These are phyloP conservation scores for Tulasnella sp. DNA, from an alignment of 768 basidiomycete genomes.

Conservation along the genomic window DNA sequence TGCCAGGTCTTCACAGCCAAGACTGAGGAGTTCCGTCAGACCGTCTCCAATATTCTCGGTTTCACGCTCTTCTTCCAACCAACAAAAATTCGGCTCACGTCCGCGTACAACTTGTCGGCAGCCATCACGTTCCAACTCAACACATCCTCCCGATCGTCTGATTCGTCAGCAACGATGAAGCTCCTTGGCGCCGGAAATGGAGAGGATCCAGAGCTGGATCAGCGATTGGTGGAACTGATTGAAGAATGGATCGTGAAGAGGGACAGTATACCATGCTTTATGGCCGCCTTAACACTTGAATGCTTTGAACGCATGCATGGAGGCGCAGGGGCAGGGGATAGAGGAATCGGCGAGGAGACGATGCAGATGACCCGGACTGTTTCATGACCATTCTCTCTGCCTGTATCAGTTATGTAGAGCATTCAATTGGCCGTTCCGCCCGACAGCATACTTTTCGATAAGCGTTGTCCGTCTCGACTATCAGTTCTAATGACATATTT, in stretches of 20 bases:
- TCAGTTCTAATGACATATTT: too few relatives aligned
- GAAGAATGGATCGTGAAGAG: conserved; percentile 27
- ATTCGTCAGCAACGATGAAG: conserved; percentile 30
- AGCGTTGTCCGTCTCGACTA: too few relatives aligned
- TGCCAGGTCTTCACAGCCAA: conserved; percentile 76
- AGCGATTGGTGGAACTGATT: conserved; percentile 25
- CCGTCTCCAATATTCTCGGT: conserved; percentile 84
- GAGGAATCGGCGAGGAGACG: not conserved
- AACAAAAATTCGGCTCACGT: conserved; percentile 84
- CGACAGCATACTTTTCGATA: too few relatives aligned
- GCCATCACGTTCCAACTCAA: conserved; percentile 67
- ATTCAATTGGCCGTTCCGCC: too few relatives aligned
- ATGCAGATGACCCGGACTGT: conserved; percentile 2
- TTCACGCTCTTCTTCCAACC: conserved; percentile 89
- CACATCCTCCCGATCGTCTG: not conserved
- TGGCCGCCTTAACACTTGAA: conserved; percentile 31
- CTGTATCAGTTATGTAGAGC: too few relatives aligned
- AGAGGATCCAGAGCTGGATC: conserved; percentile 12
- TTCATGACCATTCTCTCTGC: not conserved
- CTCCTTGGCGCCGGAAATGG: conserved; percentile 27
- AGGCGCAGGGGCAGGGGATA: not conserved
- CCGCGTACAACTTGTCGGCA: conserved; percentile 81
- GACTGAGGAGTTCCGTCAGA: conserved; percentile 85
- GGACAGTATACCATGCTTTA: conserved; percentile 31
- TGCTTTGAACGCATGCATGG: conserved; percentile 22